Evolutionary conservation across 805 yeast species (phyloP).

Genomic region (Komagataella ulmi): DNA sequence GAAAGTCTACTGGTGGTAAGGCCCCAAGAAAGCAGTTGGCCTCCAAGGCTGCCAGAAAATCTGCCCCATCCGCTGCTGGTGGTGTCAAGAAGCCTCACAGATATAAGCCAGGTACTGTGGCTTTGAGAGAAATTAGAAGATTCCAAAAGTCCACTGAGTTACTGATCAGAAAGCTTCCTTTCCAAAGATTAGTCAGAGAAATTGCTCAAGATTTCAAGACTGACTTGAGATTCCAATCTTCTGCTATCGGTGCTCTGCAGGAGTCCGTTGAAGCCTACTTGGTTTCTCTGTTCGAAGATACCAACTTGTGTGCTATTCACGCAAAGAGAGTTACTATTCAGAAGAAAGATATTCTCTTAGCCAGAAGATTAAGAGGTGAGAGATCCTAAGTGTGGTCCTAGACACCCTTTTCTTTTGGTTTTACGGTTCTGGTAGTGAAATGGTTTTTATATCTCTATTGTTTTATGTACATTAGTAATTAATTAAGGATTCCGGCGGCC

Average conservation of each 20-base stretch:
- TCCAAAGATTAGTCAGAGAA: constrained; percentile 94
- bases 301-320: constrained; percentile 96
- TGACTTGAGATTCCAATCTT: constrained; percentile 91
- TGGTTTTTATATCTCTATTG: neutral
- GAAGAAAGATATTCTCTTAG: constrained; percentile 96
- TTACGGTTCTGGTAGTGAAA: neutral
- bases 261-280: constrained; percentile 98
- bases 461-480: neutral
- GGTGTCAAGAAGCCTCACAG: constrained; percentile 94
- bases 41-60: constrained; percentile 86
- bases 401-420: neutral
- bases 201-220: constrained; percentile 91
- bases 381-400: constrained; percentile 43
- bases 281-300: constrained; percentile 92
- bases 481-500: neutral
- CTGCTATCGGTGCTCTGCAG: constrained; percentile 95
- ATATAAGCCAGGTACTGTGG: constrained; percentile 96
- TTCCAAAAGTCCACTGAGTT: constrained; percentile 94
- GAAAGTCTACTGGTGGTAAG: constrained; percentile 93
- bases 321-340: constrained; percentile 98
- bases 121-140: constrained; percentile 93
- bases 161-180: constrained; percentile 90
- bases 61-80: constrained; percentile 74
- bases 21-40: constrained; percentile 93
- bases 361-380: constrained; percentile 97